Base-by-base conservation (phyloP, 371 early-diverging fungal species). In the Syncephalastrum sp. region DNA sequence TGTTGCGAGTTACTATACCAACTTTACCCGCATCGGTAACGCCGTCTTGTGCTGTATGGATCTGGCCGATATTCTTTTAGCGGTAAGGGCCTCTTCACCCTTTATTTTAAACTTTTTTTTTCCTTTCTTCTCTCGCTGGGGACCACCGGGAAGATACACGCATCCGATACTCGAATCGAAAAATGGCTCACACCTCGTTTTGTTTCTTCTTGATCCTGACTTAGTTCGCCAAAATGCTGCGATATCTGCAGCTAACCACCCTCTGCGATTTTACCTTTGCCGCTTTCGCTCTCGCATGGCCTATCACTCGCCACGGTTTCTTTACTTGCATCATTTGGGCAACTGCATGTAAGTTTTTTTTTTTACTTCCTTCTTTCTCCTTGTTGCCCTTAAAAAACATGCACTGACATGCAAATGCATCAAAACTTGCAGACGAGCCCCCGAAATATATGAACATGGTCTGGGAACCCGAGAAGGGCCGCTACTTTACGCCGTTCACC, bases 1-100 rank as follows among this genome's bases (percentile, higher is more conserved):
- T 12, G 69, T 81, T 1, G 68, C 76, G 19, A 88, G 90, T 4
- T 93, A 93, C 70, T 71, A 67, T 49, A 79, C 80, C 64, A 88
- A 91, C 57, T 85, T 86, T 43, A 89, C 90, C 13, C 81, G 89
- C n/a, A 82, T 92, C 56, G 95, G 95, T 24, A 86, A 91, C 60
- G 89, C 84, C 4, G 84, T 93, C 19, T 79, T 92, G 48, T 85
- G 87, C 42, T 75, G 83, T 48, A 89, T 92, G 90, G 95, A 94
- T 67, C 72, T 91, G 53, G 79, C 89, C 16, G 95, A 94, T 61
- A 83, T 94, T 52, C 80, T 90, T 23, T 77, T 94, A 29, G 74
- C 90, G 14, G 76, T 77, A 69, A 75, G 82, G 56, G 17, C 19
- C 24, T 50, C 25, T 47, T 23, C 5, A 21, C 52, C 44, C 24